phyloP scores from a whole-genome alignment of 129 eudicot species.

The Flaveria sonorensis region DNA sequence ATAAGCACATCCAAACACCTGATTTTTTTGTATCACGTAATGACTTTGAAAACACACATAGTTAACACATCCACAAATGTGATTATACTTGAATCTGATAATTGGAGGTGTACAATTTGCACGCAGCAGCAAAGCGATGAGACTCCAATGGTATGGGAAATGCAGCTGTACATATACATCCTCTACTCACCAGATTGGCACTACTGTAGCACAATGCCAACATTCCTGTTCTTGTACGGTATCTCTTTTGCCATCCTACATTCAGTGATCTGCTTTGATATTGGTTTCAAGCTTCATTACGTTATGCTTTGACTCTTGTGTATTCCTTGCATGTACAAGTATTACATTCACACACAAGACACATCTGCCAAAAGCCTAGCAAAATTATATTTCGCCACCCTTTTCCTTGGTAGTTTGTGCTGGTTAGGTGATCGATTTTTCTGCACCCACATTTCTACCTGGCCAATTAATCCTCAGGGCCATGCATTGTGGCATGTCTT shows the following conservation, averaged over 20 bases:
- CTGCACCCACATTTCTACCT: constrained; percentile 55
- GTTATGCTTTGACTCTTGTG: constrained; percentile 46
- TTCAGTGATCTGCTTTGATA: constrained; percentile 39
- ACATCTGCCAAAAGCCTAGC: constrained; percentile 68
- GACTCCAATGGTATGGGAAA: constrained; percentile 69
- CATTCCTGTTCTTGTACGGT: constrained; percentile 56
- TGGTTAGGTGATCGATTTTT: constrained; percentile 74
- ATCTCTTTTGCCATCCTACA: constrained; percentile 47
- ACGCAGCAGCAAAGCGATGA: constrained; percentile 54
- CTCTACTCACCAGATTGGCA: constrained; percentile 74
- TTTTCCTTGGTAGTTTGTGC: constrained; percentile 55
- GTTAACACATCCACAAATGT: background rate
- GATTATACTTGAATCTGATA: constrained; percentile 6
- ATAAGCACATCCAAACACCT: constrained; percentile 4
- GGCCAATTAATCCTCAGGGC: constrained; percentile 88
- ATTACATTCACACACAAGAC: constrained; percentile 53
- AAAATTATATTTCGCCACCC: constrained; percentile 56
- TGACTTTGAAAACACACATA: background rate
- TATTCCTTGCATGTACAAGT: constrained; percentile 56
- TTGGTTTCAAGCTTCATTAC: constrained; percentile 54
- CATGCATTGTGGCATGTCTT: constrained; percentile 87
- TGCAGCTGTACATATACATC: constrained; percentile 57
- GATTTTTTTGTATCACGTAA: background rate
- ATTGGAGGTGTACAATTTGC: constrained; percentile 2
- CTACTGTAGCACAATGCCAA: constrained; percentile 57